phyloP scores from a whole-genome alignment of 257 asterid species.

The Rehmannia glutinosa region DNA sequence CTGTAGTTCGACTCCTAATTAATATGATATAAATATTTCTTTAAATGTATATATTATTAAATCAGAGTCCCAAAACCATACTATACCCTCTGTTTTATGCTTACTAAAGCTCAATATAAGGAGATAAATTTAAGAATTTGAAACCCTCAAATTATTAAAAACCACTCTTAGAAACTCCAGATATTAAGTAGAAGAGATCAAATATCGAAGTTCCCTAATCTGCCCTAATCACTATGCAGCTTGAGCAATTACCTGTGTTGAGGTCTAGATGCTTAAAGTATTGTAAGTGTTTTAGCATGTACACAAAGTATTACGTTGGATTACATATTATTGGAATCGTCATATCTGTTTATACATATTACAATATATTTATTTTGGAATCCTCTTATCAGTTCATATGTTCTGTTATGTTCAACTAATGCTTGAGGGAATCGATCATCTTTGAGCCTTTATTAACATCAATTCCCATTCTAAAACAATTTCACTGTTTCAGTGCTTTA shows the following conservation, averaged over 20 bases:
- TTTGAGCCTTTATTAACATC: not conserved
- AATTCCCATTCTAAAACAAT: not conserved
- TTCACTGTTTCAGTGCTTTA: slow-evolving; percentile 3
- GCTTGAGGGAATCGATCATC: slow-evolving; percentile 13
- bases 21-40: not conserved
- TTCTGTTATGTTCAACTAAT: not conserved
- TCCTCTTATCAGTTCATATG: not conserved
- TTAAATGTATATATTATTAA: not conserved
- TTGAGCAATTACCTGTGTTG: not conserved
- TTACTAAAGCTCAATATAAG: not conserved
- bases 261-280: not conserved
- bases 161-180: not conserved
- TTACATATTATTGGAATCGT: not conserved
- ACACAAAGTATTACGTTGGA: not conserved
- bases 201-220: not conserved
- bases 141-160: not conserved
- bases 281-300: not conserved
- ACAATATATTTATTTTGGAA: slow-evolving; percentile 1
- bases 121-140: not conserved
- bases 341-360: not conserved
- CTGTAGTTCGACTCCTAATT: not conserved
- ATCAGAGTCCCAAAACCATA: too few relatives aligned
- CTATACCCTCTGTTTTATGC: not conserved
- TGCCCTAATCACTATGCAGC: not conserved
- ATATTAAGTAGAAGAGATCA: not conserved